Evolutionary conservation across 164 flowering plant genomes (phyloP), one percentile per base, ranked within the genome.

Genomic region (Piper betle): DNA sequence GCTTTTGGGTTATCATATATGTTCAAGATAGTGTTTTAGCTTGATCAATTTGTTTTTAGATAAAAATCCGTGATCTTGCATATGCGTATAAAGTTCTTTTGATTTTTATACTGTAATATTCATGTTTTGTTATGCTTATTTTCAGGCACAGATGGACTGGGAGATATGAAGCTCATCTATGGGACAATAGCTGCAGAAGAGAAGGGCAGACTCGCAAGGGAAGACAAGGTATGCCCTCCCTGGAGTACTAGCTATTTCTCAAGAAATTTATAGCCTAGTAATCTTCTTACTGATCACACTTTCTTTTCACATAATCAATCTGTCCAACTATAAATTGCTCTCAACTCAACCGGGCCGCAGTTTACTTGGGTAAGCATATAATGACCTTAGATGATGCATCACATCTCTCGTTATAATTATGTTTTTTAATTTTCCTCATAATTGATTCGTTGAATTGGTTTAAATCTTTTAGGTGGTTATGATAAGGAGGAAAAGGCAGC

Each of bases 401-500:
- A 17, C 37, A 20, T 19, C 20, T 5, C 11, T 20, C 20, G 50
- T 57, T 25, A 25, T 25, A 25, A 25, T 25, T 25, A 25, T 25
- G 33, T 25, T 25, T 25, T 25, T 25, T 25, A 25, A 25, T 25
- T 25, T 25, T 25, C 40, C 41, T 58, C 54, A 48, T 25, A 25
- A 25, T 25, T 25, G 33, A 25, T 25, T 25, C 33, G 2, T 25
- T 25, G 33, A 25, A 25, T 40, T 16, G 18, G 37, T 63, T 52
- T 52, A 25, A 41, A 0, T 19, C 38, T 50, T 19, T 4, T 64
- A 91, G 97, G 97, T 55, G 97, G 97, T 52, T 91, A 91, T 80
- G 97, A 91, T 68, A 91, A 91, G 71, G 96, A 91, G 81, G 97
- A 91, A 46, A 91, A 91, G 68, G 97, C 96, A 54, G 96, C 96